phyloP scores from a whole-genome alignment of 305 asterid genomes.

The Solanum hybrid region DNA sequence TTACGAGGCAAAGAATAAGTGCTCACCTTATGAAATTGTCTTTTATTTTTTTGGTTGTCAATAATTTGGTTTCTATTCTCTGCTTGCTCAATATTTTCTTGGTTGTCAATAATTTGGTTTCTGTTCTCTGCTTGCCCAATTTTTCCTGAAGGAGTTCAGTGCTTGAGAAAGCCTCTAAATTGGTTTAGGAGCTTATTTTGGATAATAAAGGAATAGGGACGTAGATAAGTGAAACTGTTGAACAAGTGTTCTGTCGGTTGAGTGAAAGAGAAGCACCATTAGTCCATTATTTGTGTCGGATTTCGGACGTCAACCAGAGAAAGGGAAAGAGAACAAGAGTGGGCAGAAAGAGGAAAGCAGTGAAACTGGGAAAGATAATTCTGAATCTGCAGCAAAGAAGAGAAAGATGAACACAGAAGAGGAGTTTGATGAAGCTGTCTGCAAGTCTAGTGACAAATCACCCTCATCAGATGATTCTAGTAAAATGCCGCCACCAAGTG shows the following conservation, averaged over 20 bases:
- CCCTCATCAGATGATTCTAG: constrained; percentile 14
- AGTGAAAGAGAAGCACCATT: constrained; percentile 86
- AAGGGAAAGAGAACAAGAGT: constrained; percentile 37
- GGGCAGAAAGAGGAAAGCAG: neutral
- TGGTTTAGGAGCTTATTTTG: constrained; percentile 81
- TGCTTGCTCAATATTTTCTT: neutral
- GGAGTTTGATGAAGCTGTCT: constrained; percentile 25
- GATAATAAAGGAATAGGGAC: constrained; percentile 79
- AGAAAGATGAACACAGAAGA: constrained; percentile 42
- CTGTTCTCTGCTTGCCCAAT: neutral
- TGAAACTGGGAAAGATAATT: constrained; percentile 8
- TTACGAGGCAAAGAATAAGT: neutral
- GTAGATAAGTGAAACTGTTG: constrained; percentile 72
- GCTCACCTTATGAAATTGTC: neutral
- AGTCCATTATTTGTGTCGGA: constrained; percentile 40
- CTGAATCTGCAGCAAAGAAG: constrained; percentile 44
- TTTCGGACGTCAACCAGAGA: constrained; percentile 27
- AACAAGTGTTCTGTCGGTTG: constrained; percentile 72
- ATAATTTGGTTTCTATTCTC: constrained; percentile 7
- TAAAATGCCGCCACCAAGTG: constrained; percentile 12
- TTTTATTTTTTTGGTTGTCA: neutral
- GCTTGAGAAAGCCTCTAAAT: constrained; percentile 87
- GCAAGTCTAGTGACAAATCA: constrained; percentile 12
- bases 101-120: constrained; percentile 3
- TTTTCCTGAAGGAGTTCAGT: constrained; percentile 61